Evolutionary conservation across 2,329 filamentous ascomycete species (phyloP), one percentile per base, ranked within the genome.

Genomic region (Tolypocladium album): DNA sequence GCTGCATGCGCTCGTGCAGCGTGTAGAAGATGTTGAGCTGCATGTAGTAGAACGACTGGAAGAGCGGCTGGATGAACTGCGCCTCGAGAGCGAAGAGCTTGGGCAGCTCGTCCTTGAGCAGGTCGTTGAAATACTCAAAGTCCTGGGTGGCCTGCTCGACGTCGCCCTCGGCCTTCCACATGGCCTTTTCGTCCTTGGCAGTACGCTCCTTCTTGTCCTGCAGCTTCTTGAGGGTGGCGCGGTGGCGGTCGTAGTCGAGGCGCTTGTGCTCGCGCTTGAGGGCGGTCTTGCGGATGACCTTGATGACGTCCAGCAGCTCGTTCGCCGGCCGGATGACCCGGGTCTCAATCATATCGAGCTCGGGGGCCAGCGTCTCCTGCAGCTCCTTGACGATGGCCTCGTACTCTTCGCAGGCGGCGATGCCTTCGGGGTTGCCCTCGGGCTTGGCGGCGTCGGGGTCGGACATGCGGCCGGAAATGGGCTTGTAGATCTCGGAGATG

Each of bases 11-110:
- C 76, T 97, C 93, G 73, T 99, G 94, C 59, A 99, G 81, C 1
- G 94, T 99, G 76, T 99, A 99, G 75, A 97, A 99, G 65, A 99
- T 90, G 75, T 99, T 99, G 65, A 99, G 84, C 75, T 99, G 94
- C 94, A 99, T 99, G 80, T 97, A 99, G 78, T 99, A 99, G 78
- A 99, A 99, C 12, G 90, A 96, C 74, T 97, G 94, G 81, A 99
- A 99, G 9, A 99, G 84, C 3, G 94, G 94, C 66, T 90, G 88
- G 74, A 99, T 99, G 73, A 99, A 97, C 74, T 97, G 89, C 64
- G 88, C 85, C 74, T 99, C 94, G 22, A 99, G 84, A 9, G 79
- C 74, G 75, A 99, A 99, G 13, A 99, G 83, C 74, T 92, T 91
- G 36, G 94, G 94, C 64, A 99, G 79, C 76, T 99, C 94, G 22